Conservation (phyloP, 371 early-diverging fungal genomes). For the Syncephalis fuscata region DNA sequence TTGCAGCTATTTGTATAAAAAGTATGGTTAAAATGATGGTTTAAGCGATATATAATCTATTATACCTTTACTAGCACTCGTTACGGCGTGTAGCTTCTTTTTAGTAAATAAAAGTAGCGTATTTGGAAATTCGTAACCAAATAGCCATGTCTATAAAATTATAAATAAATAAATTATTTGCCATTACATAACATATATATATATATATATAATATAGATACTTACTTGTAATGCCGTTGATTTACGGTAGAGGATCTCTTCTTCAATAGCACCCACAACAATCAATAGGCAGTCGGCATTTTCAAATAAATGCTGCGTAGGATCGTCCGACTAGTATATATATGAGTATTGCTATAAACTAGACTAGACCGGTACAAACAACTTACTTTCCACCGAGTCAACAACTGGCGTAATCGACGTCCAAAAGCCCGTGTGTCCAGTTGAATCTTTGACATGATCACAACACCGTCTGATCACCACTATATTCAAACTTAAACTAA, state of each 20-base stretch:
- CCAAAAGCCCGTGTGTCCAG: background rate
- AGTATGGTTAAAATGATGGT: background rate
- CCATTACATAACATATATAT: background rate
- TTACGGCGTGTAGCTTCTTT: conserved; percentile 59
- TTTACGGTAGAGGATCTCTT: conserved; percentile 49
- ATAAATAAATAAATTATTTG: too few species aligned
- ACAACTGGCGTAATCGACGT: background rate
- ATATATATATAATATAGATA: background rate
- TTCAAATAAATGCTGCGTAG: conserved; percentile 28
- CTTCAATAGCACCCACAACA: conserved; percentile 38
- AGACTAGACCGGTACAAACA: background rate
- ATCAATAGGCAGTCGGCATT: conserved; percentile 39
- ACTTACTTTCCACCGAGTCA: background rate
- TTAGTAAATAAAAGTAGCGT: conserved; percentile 64
- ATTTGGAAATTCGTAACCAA: conserved; percentile 88
- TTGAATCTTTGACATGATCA: background rate
- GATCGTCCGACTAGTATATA: conserved; percentile 11
- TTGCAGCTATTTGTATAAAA: conserved; percentile 9
- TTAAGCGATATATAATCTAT: background rate
- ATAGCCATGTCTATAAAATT: conserved; percentile 68
- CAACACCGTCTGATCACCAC: too few species aligned
- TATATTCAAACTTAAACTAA: too few species aligned
- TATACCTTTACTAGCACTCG: conserved; percentile 30
- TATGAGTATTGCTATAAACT: background rate
- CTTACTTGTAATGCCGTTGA: conserved; percentile 41